Base-by-base conservation (phyloP, 2,329 filamentous ascomycete genomes). In the Calonectria crousiana region DNA sequence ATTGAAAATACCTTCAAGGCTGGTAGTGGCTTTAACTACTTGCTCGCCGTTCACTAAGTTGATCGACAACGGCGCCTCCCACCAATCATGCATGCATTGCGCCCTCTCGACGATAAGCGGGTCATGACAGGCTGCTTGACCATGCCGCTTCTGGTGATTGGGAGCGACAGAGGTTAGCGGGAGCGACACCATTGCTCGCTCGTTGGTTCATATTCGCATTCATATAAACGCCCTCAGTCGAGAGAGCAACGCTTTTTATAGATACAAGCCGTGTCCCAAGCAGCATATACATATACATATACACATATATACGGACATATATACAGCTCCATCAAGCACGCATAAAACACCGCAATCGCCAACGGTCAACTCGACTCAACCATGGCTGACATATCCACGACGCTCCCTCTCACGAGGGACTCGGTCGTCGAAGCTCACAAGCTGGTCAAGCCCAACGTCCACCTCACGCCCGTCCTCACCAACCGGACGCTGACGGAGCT, bases 391-490 rank as follows among this genome's bases (percentile, higher is more conserved):
- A 83, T 87, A 10, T 84, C 85, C 8, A 89, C 88, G 28, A 87
- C 88, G 66, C 91, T 88, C 8, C 93, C 94, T 4, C 90, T 98
- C 28, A 95, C 92, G 23, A 92, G 95, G 58, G 85, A 88, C 67
- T 95, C 94, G 18, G 92, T 98, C 47, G 81, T 91, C 67, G 88
- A 88, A 30, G 96, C 96, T 5, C 93, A 95, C 86, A 84, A 88
- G 60, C 89, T 95, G 66, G 95, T 98, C 83, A 88, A 91, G 80
- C 88, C 90, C 1, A 91, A 95, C 86, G 91, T 98, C 83, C 95
- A 98, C 87, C 89, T 88, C 79, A 98, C 96, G 10, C 95, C 96
- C 3, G 92, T 98, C 34, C 88, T 96, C 11, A 98, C 95, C 71
- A 95, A 93, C 85, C 88, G 89, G 26, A 96, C 95, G 0, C 89